phyloP scores from a whole-genome alignment of 2,329 filamentous ascomycete species.

The Fusarium metavorans region DNA sequence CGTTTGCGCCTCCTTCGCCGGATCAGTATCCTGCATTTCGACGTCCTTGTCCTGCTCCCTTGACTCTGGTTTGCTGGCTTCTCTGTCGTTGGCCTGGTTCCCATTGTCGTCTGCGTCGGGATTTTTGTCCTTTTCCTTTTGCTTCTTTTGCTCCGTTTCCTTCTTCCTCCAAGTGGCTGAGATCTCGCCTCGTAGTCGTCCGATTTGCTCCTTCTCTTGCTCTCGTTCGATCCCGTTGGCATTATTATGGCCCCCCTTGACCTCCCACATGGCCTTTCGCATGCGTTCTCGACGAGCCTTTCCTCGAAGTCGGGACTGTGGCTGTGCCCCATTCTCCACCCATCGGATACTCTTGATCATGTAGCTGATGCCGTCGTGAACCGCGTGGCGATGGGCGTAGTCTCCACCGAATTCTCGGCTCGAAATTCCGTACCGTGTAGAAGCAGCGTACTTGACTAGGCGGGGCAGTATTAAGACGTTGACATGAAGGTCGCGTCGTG shows the following conservation, averaged over 20 bases:
- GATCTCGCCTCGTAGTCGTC: slow-evolving; percentile 47
- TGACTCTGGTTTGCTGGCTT: slow-evolving; percentile 11
- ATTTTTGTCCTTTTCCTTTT: slow-evolving; percentile 47
- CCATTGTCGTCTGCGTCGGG: slow-evolving; percentile 60
- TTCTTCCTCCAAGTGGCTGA: slow-evolving; percentile 51
- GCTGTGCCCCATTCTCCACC: slow-evolving; percentile 80
- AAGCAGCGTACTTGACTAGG: slow-evolving; percentile 80
- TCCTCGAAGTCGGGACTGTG: slow-evolving; percentile 66
- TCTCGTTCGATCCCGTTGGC: slow-evolving; percentile 44
- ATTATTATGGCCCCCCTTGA: slow-evolving; percentile 54
- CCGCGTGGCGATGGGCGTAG: slow-evolving; percentile 54
- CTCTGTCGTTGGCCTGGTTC: slow-evolving; percentile 50
- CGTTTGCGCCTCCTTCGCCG: slow-evolving; percentile 26
- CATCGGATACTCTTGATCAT: slow-evolving; percentile 85
- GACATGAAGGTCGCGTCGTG: slow-evolving; percentile 85
- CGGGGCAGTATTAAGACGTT: slow-evolving; percentile 86
- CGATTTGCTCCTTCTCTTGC: slow-evolving; percentile 41
- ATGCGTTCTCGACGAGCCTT: slow-evolving; percentile 69
- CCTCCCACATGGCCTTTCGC: slow-evolving; percentile 65
- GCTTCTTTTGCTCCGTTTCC: slow-evolving; percentile 38
- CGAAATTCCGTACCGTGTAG: slow-evolving; percentile 82
- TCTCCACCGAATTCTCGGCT: slow-evolving; percentile 81
- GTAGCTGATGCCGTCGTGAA: slow-evolving; percentile 90
- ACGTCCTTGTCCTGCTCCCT: slow-evolving; percentile 44
- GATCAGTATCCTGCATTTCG: slow-evolving; percentile 47